Percentiles rank a stretch among this genome's conserved stretches.
Evolutionary conservation across 2,329 filamentous ascomycete genomes (phyloP).

Genomic region (Gyromitra esculenta): DNA sequence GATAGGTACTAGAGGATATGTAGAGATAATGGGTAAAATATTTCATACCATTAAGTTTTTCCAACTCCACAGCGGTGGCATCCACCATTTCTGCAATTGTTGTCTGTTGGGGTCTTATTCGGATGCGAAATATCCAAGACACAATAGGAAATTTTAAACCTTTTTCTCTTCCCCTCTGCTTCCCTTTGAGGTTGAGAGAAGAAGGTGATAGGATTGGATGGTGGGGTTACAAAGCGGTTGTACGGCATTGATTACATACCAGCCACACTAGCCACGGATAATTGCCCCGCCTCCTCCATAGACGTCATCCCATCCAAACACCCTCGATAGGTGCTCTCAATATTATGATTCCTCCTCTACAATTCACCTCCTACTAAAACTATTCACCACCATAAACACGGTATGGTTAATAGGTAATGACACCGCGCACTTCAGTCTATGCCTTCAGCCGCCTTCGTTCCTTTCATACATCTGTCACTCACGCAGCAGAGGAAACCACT

Average conservation of each 20-base stretch:
- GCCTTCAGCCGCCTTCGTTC: constrained; percentile 3
- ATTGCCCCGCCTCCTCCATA: neutral
- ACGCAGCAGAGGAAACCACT: constrained; percentile 56
- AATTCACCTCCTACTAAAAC: neutral
- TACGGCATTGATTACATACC: constrained; percentile 16
- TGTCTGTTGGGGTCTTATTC: neutral
- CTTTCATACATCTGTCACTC: constrained; percentile 64
- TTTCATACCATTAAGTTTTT: constrained; percentile 39
- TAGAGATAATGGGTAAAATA: neutral
- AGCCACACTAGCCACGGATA: neutral
- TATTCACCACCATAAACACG: neutral
- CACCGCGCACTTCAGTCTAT: constrained; percentile 23
- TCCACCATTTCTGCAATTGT: constrained; percentile 39
- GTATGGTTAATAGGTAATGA: constrained; percentile 48
- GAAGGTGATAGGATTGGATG: neutral
- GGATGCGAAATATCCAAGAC: neutral
- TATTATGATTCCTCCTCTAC: neutral
- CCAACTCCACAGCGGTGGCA: constrained; percentile 25
- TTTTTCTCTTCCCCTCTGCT: neutral
- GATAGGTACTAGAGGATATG: neutral
- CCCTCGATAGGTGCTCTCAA: neutral
- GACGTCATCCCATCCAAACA: neutral
- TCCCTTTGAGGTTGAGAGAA: neutral
- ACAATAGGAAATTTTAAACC: neutral
- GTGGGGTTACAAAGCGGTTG: constrained; percentile 12